These are phyloP conservation scores for Leishmania arabica DNA, from an alignment of 208 protist species.

Conservation along the genomic window DNA sequence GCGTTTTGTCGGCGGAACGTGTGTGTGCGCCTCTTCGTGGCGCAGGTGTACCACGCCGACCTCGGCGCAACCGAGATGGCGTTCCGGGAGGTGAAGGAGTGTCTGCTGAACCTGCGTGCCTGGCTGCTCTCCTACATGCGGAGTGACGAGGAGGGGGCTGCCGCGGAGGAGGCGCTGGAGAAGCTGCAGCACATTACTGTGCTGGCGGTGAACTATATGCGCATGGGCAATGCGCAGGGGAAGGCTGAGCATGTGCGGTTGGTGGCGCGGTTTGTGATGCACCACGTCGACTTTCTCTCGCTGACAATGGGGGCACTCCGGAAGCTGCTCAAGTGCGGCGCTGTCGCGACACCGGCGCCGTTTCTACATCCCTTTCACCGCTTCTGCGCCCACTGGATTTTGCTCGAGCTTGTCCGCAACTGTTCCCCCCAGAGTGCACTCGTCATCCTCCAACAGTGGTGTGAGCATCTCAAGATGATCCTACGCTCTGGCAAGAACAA, in stretches of 20 bases:
- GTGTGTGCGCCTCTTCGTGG: slow-evolving; percentile 36
- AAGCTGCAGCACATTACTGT: slow-evolving; percentile 64
- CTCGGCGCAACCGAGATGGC: slow-evolving; percentile 29
- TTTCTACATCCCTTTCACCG: slow-evolving; percentile 79
- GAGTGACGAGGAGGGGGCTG: background rate
- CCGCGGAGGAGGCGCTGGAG: slow-evolving; percentile 28
- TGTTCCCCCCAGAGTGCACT: slow-evolving; percentile 32
- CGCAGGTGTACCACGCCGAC: slow-evolving; percentile 27
- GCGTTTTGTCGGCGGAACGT: slow-evolving; percentile 29
- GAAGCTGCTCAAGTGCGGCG: slow-evolving; percentile 37
- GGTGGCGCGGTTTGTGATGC: slow-evolving; percentile 82
- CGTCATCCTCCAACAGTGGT: slow-evolving; percentile 71
- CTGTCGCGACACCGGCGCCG: slow-evolving; percentile 16
- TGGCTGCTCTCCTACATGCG: slow-evolving; percentile 55
- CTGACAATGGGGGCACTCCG: slow-evolving; percentile 68
- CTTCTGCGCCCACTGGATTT: slow-evolving; percentile 75
- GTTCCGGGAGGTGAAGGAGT: slow-evolving; percentile 49
- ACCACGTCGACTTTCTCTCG: slow-evolving; percentile 79
- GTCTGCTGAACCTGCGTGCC: slow-evolving; percentile 41
- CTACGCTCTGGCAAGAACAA: slow-evolving; percentile 49
- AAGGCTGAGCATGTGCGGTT: slow-evolving; percentile 52
- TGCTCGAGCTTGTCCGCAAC: slow-evolving; percentile 73
- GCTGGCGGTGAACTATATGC: slow-evolving; percentile 84
- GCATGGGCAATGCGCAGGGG: slow-evolving; percentile 51
- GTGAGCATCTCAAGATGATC: slow-evolving; percentile 80